Evolutionary conservation across 2,329 filamentous ascomycete species (phyloP).

Genomic region (Aspergillus thermomutatus): DNA sequence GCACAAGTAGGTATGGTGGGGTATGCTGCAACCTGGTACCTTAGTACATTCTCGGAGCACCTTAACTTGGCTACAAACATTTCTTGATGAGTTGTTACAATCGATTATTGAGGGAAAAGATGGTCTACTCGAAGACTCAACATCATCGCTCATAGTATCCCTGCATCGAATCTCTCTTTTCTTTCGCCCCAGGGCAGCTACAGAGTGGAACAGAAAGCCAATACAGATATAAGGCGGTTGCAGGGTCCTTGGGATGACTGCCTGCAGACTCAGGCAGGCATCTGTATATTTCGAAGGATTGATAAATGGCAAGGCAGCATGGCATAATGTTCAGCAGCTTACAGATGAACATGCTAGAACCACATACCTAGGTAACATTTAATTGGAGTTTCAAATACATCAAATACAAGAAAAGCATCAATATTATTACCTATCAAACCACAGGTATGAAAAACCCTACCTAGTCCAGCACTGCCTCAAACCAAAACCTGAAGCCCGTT

Average conservation of each 20-base stretch:
- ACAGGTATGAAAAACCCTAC: constrained; percentile 1
- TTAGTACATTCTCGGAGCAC: neutral
- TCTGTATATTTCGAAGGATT: neutral
- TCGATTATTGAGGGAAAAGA: neutral
- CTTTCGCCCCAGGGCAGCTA: too few relatives aligned
- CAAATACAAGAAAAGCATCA: constrained; percentile 3
- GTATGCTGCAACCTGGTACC: neutral
- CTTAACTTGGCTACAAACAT: neutral
- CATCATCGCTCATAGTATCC: neutral
- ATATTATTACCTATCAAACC: constrained; percentile 2
- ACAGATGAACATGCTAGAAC: neutral
- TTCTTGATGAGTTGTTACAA: neutral
- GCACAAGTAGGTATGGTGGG: neutral
- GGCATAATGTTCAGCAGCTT: neutral
- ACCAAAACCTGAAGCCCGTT: constrained; percentile 11
- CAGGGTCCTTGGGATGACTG: neutral
- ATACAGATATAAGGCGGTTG: too few relatives aligned
- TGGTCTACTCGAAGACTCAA: neutral
- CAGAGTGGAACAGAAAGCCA: too few relatives aligned
- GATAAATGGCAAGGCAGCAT: neutral
- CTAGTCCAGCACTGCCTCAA: constrained; percentile 21
- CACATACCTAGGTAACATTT: neutral
- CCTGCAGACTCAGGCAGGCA: neutral
- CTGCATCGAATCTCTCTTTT: neutral
- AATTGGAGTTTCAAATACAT: neutral